These are phyloP conservation scores for Meyerozyma guilliermondii DNA, from an alignment of 1,139 yeast genomes.

Conservation along the genomic window DNA sequence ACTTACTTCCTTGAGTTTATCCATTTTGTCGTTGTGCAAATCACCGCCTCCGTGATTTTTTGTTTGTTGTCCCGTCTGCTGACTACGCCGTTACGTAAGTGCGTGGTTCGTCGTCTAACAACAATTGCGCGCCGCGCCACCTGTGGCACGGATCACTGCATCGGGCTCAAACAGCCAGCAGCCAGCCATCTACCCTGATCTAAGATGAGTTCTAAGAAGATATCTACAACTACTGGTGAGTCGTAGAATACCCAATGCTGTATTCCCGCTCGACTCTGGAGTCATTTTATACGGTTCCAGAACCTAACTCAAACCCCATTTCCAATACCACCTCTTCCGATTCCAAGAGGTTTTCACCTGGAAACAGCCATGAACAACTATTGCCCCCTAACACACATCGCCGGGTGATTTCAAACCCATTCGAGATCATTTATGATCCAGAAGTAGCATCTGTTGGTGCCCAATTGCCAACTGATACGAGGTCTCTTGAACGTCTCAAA, in stretches of 20 bases:
- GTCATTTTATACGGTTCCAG: not conserved
- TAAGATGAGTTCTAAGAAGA: not conserved
- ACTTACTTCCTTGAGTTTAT: constrained; percentile 51
- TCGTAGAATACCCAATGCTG: not conserved
- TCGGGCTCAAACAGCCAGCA: not conserved
- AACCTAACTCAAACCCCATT: not conserved
- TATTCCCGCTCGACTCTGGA: constrained; percentile 1
- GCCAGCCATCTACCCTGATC: constrained; percentile 1
- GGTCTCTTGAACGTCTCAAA: not conserved
- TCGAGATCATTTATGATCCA: constrained; percentile 9
- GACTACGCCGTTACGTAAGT: not conserved
- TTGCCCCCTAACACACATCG: constrained; percentile 4
- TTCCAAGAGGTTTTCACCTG: not conserved
- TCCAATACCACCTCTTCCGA: not conserved
- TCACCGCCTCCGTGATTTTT: constrained; percentile 1
- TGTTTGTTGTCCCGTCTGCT: not conserved
- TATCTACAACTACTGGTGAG: not conserved
- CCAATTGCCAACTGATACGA: not conserved
- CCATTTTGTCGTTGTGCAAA: constrained; percentile 21
- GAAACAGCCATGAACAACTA: not conserved
- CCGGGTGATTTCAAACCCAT: constrained; percentile 11
- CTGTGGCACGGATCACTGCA: not conserved
- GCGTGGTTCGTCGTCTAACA: not conserved
- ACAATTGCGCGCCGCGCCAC: not conserved
- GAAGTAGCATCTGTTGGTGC: not conserved